phyloP scores from a whole-genome alignment of 441 rosid genomes.

The California macrophylla region DNA sequence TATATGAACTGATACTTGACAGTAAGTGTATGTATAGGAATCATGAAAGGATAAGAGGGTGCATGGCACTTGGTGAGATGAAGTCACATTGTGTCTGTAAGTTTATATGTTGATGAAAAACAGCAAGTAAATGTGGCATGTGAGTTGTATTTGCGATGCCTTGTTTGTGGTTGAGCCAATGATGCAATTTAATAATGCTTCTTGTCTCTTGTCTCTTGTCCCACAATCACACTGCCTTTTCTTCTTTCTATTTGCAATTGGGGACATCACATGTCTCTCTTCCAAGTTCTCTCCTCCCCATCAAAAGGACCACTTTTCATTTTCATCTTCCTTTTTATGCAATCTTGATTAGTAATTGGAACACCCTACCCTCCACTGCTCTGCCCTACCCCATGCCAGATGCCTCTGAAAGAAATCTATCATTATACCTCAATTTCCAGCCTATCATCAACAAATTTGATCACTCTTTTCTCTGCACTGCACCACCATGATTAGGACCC shows the following conservation, averaged over 20 bases:
- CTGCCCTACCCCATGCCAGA: conserved; percentile 14
- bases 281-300: conserved; percentile 8
- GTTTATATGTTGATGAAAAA: background rate
- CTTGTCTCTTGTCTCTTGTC: conserved; percentile 25
- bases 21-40: background rate
- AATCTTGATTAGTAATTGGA: conserved; percentile 7
- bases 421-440: conserved; percentile 16
- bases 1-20: background rate
- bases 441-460: conserved; percentile 1
- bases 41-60: background rate
- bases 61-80: background rate
- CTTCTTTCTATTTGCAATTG: background rate
- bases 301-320: conserved; percentile 16
- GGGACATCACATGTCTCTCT: conserved; percentile 23
- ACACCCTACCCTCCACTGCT: conserved; percentile 10
- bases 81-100: background rate
- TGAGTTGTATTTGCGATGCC: conserved; percentile 17
- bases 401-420: conserved; percentile 1
- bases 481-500: conserved; percentile 4
- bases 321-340: conserved; percentile 8
- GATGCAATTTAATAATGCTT: conserved; percentile 26
- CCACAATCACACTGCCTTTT: background rate
- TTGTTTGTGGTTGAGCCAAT: conserved; percentile 26
- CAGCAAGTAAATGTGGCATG: conserved; percentile 15
- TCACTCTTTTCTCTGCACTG: conserved; percentile 11